phyloP scores from a whole-genome alignment of 345 rosid species.

The Rhizophora apiculata region DNA sequence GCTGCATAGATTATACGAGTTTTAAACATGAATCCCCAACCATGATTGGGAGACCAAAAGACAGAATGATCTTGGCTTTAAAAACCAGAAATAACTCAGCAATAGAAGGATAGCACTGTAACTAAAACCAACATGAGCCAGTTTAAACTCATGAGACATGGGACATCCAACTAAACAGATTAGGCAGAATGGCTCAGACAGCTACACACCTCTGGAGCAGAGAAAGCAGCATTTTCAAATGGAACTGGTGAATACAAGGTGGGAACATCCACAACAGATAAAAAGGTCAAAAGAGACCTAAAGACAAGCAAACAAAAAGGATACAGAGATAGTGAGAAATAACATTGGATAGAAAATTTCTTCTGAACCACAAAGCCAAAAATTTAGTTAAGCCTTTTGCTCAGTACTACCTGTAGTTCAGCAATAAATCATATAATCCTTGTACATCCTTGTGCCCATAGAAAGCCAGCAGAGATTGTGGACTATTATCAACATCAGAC shows the following conservation, averaged over 20 bases:
- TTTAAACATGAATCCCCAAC: too few species aligned
- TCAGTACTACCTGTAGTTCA: constrained; percentile 71
- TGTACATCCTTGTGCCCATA: constrained; percentile 60
- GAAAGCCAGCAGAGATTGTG: constrained; percentile 80
- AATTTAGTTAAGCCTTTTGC: not conserved
- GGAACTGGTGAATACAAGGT: constrained; percentile 70
- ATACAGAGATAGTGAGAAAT: constrained; percentile 1
- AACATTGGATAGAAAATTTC: not conserved
- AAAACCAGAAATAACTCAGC: not conserved
- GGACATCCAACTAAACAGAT: not conserved
- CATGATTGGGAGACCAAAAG: not conserved
- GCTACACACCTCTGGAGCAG: constrained; percentile 74
- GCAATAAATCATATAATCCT: constrained; percentile 72
- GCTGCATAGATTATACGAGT: too few species aligned
- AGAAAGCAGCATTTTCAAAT: constrained; percentile 74
- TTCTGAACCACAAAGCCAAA: constrained; percentile 1
- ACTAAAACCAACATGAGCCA: not conserved
- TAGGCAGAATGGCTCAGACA: not conserved
- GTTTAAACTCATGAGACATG: not conserved
- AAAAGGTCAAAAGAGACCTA: constrained; percentile 69
- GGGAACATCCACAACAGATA: constrained; percentile 73
- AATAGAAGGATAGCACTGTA: not conserved
- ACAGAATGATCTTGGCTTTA: not conserved
- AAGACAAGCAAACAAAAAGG: constrained; percentile 24
- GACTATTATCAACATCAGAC: constrained; percentile 72